phyloP scores from a whole-genome alignment of 148 eudicot species.

The Persicaria maculosa region DNA sequence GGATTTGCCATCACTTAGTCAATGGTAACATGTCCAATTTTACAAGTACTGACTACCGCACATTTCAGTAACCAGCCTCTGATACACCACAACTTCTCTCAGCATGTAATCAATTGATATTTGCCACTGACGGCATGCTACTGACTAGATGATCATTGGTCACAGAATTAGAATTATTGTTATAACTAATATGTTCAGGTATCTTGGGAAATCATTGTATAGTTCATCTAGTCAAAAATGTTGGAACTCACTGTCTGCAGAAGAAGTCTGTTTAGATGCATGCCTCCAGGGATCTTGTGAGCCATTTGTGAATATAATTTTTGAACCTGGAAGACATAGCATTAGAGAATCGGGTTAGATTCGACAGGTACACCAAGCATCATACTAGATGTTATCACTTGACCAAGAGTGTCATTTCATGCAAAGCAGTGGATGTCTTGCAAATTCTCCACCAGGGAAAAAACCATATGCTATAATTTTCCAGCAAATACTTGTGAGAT shows the following conservation, averaged over 20 bases:
- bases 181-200: background rate
- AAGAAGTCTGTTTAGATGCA: constrained; percentile 90
- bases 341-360: background rate
- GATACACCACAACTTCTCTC: background rate
- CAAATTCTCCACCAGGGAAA: background rate
- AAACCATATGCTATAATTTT: background rate
- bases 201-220: background rate
- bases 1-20: background rate
- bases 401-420: background rate
- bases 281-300: constrained; percentile 99
- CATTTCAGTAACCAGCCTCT: background rate
- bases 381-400: background rate
- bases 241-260: constrained; percentile 55
- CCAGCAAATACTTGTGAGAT: background rate
- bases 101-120: background rate
- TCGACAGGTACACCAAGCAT: background rate
- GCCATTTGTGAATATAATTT: constrained; percentile 94
- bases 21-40: background rate
- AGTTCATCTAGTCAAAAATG: background rate
- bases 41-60: background rate
- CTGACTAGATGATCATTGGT: background rate
- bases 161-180: background rate
- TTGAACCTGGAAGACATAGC: constrained; percentile 47
- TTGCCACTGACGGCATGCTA: too few species aligned
- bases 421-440: background rate